Percentiles rank a stretch among this genome's conserved stretches.
Conservation (phyloP, 2,329 filamentous ascomycete genomes). For the Fusarium euwallaceae region DNA sequence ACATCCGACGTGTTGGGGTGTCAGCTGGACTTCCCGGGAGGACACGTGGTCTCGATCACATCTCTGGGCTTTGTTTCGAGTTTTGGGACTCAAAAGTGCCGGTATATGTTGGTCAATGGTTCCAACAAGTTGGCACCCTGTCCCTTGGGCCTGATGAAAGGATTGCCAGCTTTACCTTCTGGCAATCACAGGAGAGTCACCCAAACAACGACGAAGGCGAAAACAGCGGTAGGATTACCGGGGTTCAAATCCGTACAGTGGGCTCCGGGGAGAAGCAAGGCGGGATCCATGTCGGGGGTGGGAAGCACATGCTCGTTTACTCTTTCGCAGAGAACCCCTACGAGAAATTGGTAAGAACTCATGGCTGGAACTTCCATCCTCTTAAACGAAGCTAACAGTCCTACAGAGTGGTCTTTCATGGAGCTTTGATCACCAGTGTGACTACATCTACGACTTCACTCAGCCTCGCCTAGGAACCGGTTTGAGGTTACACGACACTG, state of each 20-base stretch:
- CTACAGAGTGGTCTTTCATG: neutral
- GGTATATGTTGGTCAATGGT: conserved; percentile 17
- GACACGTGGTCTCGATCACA: neutral
- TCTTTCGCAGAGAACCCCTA: neutral
- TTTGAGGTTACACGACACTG: neutral
- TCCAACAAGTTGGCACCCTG: neutral
- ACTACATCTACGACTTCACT: neutral
- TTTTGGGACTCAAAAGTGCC: neutral
- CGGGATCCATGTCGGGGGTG: neutral
- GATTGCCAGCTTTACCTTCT: neutral
- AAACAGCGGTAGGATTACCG: neutral
- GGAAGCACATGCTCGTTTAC: neutral
- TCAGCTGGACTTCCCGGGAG: too few relatives aligned
- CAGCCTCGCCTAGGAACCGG: neutral
- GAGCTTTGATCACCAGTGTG: neutral
- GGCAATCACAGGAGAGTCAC: neutral
- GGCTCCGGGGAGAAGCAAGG: neutral
- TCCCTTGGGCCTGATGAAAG: neutral
- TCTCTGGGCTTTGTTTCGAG: conserved; percentile 18
- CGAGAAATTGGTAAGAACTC: conserved; percentile 5
- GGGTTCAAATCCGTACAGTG: conserved; percentile 2
- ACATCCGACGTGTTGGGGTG: neutral
- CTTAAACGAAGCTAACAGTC: neutral
- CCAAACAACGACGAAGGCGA: neutral
- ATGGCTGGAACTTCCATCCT: neutral